These are phyloP conservation scores for Flaveria robusta DNA, from an alignment of 129 eudicot species.

Conservation along the genomic window DNA sequence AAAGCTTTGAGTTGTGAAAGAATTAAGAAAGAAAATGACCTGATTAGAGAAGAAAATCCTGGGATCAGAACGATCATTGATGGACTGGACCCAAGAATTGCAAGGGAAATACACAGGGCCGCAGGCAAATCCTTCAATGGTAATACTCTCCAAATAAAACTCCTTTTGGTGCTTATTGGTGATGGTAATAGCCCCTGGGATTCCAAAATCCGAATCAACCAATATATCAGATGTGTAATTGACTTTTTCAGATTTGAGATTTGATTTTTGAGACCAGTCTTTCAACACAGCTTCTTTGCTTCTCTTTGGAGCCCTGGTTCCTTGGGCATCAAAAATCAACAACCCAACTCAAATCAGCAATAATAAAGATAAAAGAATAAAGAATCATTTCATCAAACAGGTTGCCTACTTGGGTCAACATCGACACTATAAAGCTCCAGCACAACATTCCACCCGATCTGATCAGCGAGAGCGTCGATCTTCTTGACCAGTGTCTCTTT, in stretches of 20 bases:
- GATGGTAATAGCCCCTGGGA: conserved; percentile 81
- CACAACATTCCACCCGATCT: conserved; percentile 77
- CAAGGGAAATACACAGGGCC: conserved; percentile 93
- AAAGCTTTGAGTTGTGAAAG: background rate
- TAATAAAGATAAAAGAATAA: background rate
- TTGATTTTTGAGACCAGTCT: conserved; percentile 90
- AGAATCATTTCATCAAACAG: conserved; percentile 11
- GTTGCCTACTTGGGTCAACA: conserved; percentile 78
- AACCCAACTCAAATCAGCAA: conserved; percentile 11
- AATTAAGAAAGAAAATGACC: conserved; percentile 43
- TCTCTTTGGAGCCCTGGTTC: conserved; percentile 67
- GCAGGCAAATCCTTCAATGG: conserved; percentile 91
- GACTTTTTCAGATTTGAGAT: conserved; percentile 67
- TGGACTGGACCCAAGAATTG: conserved; percentile 91
- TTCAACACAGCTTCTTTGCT: conserved; percentile 71
- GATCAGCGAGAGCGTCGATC: conserved; percentile 68
- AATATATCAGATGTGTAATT: conserved; percentile 73
- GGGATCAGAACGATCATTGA: conserved; percentile 63
- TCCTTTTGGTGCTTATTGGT: conserved; percentile 78
- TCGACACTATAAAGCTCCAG: conserved; percentile 74
- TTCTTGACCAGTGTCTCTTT: conserved; percentile 69
- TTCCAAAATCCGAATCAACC: conserved; percentile 79
- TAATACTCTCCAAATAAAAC: conserved; percentile 73
- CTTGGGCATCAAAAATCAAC: conserved; percentile 43
- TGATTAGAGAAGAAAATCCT: conserved; percentile 83